A percentile compares a stretch with the other conserved stretches of the same genome.
phyloP scores from a whole-genome alignment of 1,284 basidiomycete species.

The Moesziomyces sp. region DNA sequence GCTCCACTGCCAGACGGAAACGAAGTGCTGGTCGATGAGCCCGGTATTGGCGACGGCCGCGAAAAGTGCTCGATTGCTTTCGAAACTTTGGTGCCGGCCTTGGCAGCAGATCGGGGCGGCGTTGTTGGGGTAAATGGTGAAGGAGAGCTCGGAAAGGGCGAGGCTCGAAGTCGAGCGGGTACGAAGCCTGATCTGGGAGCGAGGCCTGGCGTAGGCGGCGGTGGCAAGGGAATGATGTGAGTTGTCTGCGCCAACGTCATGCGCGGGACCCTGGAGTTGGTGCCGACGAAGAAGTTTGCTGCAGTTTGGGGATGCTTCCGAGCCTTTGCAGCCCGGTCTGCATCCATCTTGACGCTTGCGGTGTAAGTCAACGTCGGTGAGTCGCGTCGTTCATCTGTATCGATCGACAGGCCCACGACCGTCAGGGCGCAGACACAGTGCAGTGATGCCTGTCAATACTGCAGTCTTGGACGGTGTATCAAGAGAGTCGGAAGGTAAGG shows the following conservation, averaged over 20 bases:
- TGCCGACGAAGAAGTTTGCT: slow-evolving; percentile 48
- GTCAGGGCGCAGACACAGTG: no score
- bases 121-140: not conserved
- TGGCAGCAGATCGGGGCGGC: not conserved
- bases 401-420: not conserved
- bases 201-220: slow-evolving; percentile 3
- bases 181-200: slow-evolving; percentile 4
- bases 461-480: no score
- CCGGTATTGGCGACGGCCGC: not conserved
- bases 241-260: slow-evolving; percentile 37
- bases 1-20: not conserved
- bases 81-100: slow-evolving; percentile 16
- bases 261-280: slow-evolving; percentile 42
- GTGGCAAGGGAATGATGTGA: slow-evolving; percentile 26
- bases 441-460: no score
- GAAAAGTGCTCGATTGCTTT: slow-evolving; percentile 24
- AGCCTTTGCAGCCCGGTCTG: slow-evolving; percentile 19
- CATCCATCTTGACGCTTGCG: slow-evolving; percentile 12
- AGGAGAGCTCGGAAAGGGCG: slow-evolving; percentile 14
- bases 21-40: not conserved
- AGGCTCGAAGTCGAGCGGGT: slow-evolving; percentile 1
- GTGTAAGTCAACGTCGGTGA: not conserved
- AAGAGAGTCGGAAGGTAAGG: no score
- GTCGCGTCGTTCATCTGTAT: slow-evolving; percentile 2
- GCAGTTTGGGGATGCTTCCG: slow-evolving; percentile 44